phyloP scores from a whole-genome alignment of 768 basidiomycete species.

The Mycena pura region DNA sequence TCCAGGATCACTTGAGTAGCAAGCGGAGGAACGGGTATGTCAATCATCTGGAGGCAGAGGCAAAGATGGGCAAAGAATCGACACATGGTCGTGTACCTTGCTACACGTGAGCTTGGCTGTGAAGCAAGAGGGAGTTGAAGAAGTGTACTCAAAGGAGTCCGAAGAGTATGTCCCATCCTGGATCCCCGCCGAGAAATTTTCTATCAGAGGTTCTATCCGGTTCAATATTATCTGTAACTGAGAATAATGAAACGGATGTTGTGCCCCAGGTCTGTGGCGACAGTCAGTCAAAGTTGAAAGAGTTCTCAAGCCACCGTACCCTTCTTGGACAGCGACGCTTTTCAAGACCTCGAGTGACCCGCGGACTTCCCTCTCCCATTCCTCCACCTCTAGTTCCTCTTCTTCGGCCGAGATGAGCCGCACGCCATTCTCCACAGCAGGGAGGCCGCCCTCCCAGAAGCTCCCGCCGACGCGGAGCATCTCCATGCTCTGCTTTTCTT shows the following conservation, averaged over 20 bases:
- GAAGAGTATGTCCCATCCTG: constrained; percentile 55
- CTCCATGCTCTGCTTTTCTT: constrained; percentile 77
- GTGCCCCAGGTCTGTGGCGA: constrained; percentile 57
- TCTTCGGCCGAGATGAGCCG: constrained; percentile 30
- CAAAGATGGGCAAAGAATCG: constrained; percentile 96
- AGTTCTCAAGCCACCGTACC: constrained; percentile 47
- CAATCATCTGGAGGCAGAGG: constrained; percentile 86
- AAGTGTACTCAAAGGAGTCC: constrained; percentile 58
- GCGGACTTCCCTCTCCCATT: constrained; percentile 72
- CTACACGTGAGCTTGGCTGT: not conserved
- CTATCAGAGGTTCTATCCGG: constrained; percentile 69
- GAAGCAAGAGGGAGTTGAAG: not conserved
- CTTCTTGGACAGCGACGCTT: constrained; percentile 65
- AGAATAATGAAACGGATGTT: constrained; percentile 82
- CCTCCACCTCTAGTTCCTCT: constrained; percentile 47
- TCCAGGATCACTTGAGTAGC: constrained; percentile 86
- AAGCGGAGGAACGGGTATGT: constrained; percentile 71
- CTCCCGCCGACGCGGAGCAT: constrained; percentile 72
- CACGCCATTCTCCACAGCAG: constrained; percentile 49
- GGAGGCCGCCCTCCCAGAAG: constrained; percentile 79
- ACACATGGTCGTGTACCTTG: constrained; percentile 72
- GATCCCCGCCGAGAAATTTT: constrained; percentile 68
- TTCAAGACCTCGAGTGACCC: constrained; percentile 63
- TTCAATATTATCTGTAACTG: constrained; percentile 82
- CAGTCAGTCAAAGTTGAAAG: constrained; percentile 6